Evolutionary conservation across 148 eudicot species (phyloP).

Genomic region (Pouteria glomerata): DNA sequence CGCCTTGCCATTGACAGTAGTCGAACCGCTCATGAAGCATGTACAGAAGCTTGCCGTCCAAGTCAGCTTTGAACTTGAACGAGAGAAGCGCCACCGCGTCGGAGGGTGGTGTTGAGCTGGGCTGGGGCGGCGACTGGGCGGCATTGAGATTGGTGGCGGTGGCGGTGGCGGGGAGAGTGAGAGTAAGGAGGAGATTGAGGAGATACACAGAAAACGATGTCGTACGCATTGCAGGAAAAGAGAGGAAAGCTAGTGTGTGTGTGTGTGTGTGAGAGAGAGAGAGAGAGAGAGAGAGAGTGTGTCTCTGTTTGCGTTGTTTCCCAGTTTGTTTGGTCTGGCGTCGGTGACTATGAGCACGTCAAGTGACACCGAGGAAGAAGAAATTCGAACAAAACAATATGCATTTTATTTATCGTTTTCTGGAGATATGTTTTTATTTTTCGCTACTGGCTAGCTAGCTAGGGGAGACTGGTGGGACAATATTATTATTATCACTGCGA

Average conservation of each 20-base stretch:
- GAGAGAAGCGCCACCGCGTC: slow-evolving; percentile 48
- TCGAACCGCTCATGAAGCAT: slow-evolving; percentile 36
- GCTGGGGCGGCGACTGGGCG: slow-evolving; percentile 4
- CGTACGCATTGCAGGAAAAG: neutral
- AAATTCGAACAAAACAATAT: no score
- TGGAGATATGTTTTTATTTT: no score
- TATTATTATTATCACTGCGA: no score
- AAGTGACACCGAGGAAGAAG: no score
- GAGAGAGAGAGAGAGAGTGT: neutral
- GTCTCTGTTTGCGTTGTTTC: neutral
- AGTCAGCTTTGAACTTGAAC: slow-evolving; percentile 46
- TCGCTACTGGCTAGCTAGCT: no score
- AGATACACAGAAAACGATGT: neutral
- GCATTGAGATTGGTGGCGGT: slow-evolving; percentile 4
- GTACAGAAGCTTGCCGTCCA: slow-evolving; percentile 39
- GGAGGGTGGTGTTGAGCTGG: slow-evolving; percentile 9
- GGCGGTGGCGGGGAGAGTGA: slow-evolving; percentile 9
- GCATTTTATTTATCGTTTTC: no score
- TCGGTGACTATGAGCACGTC: no score
- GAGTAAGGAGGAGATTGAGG: slow-evolving; percentile 7
- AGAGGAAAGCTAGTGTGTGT: neutral
- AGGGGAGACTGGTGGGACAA: no score
- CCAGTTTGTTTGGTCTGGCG: no score
- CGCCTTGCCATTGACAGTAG: slow-evolving; percentile 65
- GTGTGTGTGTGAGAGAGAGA: neutral